Evolutionary conservation across 1,284 basidiomycete species (phyloP).

Genomic region (Coriolopsis trogii): DNA sequence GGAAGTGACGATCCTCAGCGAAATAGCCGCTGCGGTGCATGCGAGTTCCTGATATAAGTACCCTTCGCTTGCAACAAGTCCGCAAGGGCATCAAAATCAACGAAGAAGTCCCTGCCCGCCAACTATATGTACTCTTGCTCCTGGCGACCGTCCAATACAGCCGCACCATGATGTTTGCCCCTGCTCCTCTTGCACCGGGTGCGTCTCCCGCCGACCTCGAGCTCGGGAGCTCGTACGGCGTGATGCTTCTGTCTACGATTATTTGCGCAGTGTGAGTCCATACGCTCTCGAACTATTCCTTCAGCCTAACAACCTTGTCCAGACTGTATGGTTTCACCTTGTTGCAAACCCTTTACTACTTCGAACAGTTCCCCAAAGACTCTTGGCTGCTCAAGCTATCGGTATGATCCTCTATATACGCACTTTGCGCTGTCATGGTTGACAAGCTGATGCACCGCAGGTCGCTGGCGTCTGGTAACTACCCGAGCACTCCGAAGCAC

Average conservation of each 20-base stretch:
- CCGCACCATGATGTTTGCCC: conserved; percentile 4
- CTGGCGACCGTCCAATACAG: not conserved
- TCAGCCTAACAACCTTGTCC: not conserved
- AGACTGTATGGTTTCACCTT: conserved; percentile 19
- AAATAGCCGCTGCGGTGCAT: too few species aligned
- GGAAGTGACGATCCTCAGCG: too few species aligned
- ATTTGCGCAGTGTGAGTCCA: conserved; percentile 13
- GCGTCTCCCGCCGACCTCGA: conserved; percentile 1
- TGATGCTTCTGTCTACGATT: conserved; percentile 20
- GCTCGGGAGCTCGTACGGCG: conserved; percentile 22
- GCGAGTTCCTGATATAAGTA: too few species aligned
- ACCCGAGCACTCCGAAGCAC: not conserved
- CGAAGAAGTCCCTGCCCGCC: not conserved
- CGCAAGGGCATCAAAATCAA: conserved; percentile 2
- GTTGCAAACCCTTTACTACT: conserved; percentile 17
- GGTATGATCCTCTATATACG: not conserved
- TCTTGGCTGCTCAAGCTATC: conserved; percentile 7
- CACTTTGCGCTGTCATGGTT: not conserved
- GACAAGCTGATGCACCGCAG: not conserved
- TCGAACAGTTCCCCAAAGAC: conserved; percentile 18
- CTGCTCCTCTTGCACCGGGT: not conserved
- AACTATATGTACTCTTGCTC: not conserved
- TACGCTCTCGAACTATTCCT: not conserved
- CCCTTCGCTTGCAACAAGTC: too few species aligned
- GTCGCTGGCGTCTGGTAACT: conserved; percentile 11